These are phyloP conservation scores for Aaosphaeria pasadenensis DNA, from an alignment of 2,329 filamentous ascomycete genomes.

Conservation along the genomic window DNA sequence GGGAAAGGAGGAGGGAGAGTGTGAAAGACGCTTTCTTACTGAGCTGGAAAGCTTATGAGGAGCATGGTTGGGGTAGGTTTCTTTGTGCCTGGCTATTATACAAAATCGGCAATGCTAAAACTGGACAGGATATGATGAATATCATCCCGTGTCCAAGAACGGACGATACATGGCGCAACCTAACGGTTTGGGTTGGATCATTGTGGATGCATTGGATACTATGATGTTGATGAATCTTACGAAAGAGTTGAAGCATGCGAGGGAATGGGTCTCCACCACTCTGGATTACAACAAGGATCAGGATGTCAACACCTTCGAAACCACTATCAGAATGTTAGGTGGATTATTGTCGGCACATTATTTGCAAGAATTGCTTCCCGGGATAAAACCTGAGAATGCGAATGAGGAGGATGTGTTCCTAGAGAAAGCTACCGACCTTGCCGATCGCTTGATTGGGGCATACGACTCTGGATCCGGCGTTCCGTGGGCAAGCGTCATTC, in stretches of 20 bases:
- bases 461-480: constrained; percentile 86
- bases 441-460: constrained; percentile 79
- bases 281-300: constrained; percentile 88
- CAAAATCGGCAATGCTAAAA: constrained; percentile 4
- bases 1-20: constrained; percentile 71
- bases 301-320: constrained; percentile 97
- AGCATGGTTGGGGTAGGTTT: constrained; percentile 85
- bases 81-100: background rate
- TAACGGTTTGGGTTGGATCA: constrained; percentile 94
- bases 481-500: constrained; percentile 85
- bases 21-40: constrained; percentile 88
- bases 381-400: constrained; percentile 71
- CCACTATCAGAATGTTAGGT: constrained; percentile 95
- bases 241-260: constrained; percentile 74
- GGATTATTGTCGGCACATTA: constrained; percentile 92
- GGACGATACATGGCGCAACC: constrained; percentile 77
- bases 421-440: constrained; percentile 91
- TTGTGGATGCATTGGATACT: constrained; percentile 92
- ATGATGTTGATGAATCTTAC: constrained; percentile 99
- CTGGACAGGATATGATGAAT: constrained; percentile 68
- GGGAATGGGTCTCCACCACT: constrained; percentile 81
- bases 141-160: constrained; percentile 74
- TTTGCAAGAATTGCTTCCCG: constrained; percentile 77
- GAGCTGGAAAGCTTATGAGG: constrained; percentile 90
- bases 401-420: constrained; percentile 88